Percentiles rank a stretch among this genome's conserved stretches.
These are phyloP conservation scores for Colletotrichum noveboracense DNA, from an alignment of 2,329 filamentous ascomycete genomes.

Conservation along the genomic window DNA sequence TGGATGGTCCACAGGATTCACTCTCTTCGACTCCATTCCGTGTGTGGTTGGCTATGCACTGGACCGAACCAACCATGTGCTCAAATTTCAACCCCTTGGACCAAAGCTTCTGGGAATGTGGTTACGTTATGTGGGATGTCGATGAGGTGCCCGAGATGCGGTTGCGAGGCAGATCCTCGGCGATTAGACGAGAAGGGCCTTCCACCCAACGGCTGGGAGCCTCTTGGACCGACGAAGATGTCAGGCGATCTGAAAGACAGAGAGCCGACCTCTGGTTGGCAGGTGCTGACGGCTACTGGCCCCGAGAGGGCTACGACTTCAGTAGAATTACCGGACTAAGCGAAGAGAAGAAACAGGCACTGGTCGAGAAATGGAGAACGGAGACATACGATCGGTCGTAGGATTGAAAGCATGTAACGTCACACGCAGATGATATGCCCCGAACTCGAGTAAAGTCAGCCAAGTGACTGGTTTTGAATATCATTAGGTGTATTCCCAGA, in stretches of 20 bases:
- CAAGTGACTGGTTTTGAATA: neutral
- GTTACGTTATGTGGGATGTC: neutral
- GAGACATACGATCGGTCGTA: neutral
- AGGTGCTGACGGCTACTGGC: neutral
- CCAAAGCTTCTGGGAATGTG: neutral
- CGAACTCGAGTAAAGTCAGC: neutral
- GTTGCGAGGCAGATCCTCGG: neutral
- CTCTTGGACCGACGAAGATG: neutral
- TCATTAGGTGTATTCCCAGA: neutral
- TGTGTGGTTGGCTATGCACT: neutral
- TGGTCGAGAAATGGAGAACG: neutral
- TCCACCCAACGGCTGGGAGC: neutral
- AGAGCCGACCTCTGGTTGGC: neutral
- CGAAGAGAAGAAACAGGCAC: neutral
- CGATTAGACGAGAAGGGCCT: neutral
- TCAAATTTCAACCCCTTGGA: neutral
- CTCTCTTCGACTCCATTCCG: neutral
- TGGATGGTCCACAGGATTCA: neutral
- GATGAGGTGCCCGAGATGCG: neutral
- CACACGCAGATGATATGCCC: neutral
- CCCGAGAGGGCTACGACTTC: neutral
- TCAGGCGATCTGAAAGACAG: neutral
- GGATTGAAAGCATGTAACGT: neutral
- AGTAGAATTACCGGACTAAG: neutral
- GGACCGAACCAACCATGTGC: neutral